phyloP scores from a whole-genome alignment of 2,329 filamentous ascomycete species.

The Xylaria sp. region DNA sequence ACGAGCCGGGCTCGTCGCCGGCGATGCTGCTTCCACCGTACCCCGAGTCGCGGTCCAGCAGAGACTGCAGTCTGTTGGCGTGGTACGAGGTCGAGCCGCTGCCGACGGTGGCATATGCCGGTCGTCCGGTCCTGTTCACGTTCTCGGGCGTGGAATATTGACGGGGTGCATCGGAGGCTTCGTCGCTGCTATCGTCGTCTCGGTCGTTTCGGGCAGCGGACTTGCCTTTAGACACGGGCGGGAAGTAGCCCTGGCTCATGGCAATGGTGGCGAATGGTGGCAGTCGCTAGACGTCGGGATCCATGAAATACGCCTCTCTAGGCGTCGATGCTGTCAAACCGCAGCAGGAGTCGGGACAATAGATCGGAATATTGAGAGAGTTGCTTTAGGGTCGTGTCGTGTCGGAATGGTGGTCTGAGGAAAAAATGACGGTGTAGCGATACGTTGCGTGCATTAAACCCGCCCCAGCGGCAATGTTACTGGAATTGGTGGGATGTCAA shows the following conservation, averaged over 20 bases:
- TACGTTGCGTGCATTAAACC: constrained; percentile 11
- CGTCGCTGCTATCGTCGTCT: constrained; percentile 35
- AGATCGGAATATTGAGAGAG: neutral
- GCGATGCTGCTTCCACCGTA: constrained; percentile 84
- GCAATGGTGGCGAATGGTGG: constrained; percentile 41
- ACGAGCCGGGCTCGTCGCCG: constrained; percentile 65
- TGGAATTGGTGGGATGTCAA: neutral
- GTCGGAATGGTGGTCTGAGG: constrained; percentile 9
- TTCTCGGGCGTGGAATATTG: constrained; percentile 39
- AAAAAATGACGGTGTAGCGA: constrained; percentile 27
- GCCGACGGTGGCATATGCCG: constrained; percentile 89
- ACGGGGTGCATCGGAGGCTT: constrained; percentile 31
- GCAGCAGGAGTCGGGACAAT: neutral
- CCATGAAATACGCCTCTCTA: constrained; percentile 31
- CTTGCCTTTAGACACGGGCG: constrained; percentile 50
- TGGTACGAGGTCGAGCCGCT: constrained; percentile 83
- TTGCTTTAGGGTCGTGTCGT: neutral
- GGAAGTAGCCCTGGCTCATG: constrained; percentile 70
- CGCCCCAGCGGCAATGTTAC: neutral
- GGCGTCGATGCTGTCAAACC: neutral
- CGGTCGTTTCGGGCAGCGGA: constrained; percentile 55
- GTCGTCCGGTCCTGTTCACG: constrained; percentile 51
- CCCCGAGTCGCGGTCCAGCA: constrained; percentile 88
- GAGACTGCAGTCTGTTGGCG: constrained; percentile 80
- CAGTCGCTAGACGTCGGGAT: constrained; percentile 38